Base-by-base conservation (phyloP, 208 protist species). In the Leishmania mexicana region DNA sequence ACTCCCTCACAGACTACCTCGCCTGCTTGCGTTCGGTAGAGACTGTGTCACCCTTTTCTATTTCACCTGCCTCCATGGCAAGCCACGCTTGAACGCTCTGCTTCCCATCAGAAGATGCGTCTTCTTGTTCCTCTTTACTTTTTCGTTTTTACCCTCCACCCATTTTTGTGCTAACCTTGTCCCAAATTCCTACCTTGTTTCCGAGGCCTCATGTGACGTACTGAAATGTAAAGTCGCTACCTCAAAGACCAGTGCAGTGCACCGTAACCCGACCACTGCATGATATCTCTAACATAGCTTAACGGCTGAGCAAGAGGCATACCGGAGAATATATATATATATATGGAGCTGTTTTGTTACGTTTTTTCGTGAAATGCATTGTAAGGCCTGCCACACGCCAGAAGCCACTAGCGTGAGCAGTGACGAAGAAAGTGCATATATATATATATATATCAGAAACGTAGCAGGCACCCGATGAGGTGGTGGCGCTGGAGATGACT, bases 241-340 rank as follows among this genome's bases (percentile, higher is more conserved):
- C 67, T 64, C 74, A 8, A 49, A 62, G 81, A 35, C 70, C 45
- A 53, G 1, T 81, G 65, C 62, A 64, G 81, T 81, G 81, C 71
- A 85, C 81, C 71, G 76, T 74, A 62, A 68, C 57, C 70, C 81
- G 70, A 85, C 81, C 81, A 78, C 81, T 73, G 67, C 68, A 57
- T 73, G 3, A 72, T 73, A 71, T 81, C 58, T 42, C 60, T 60
- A 51, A 76, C 45, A 35, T 74, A 70, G 24, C 45, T 58, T 57
- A 53, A 38, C 47, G 49, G 42, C 54, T 77, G 53, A 24, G 35
- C 70, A 42, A 60, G 42, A 64, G 53, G 40, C 64, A 45, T 74
- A 49, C 47, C 28, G 8, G 28, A 45, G 6, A 35, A 35, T 15
- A 51, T 0, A 40, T 3, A 65, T 65, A 45, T 40, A 17, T 76